Conservation (phyloP, 306 rosid genomes). For the Betula pendula region DNA sequence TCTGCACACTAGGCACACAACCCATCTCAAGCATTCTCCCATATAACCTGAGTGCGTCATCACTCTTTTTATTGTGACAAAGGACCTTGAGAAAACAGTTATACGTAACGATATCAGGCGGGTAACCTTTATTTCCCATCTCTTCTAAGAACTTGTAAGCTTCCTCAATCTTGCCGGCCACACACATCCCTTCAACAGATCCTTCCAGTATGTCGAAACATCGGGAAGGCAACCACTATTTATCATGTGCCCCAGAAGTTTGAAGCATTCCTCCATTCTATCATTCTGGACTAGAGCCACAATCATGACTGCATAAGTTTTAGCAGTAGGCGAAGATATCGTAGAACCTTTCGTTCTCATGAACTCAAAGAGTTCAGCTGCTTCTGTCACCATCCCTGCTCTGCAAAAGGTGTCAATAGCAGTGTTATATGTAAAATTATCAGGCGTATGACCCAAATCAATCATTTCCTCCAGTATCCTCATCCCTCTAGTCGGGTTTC, state of each 20-base stretch:
- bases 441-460: conserved; percentile 65
- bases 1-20: conserved; percentile 82
- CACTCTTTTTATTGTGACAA: conserved; percentile 64
- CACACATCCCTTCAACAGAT: conserved; percentile 84
- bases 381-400: conserved; percentile 72
- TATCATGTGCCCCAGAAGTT: conserved; percentile 64
- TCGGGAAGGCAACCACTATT: conserved; percentile 87
- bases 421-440: conserved; percentile 78
- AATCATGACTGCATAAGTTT: conserved; percentile 69
- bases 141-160: conserved; percentile 82
- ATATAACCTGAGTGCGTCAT: conserved; percentile 72
- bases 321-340: conserved; percentile 81
- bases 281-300: conserved; percentile 70
- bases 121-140: conserved; percentile 97
- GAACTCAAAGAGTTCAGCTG: conserved; percentile 77
- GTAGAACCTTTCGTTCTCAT: conserved; percentile 81
- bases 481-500: conserved; percentile 77
- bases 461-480: conserved; percentile 77
- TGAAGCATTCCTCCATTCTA: conserved; percentile 73
- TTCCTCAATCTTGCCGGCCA: conserved; percentile 66
- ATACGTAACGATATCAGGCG: conserved; percentile 82
- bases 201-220: conserved; percentile 88
- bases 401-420: conserved; percentile 81
- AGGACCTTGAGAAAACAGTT: conserved; percentile 92
- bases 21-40: conserved; percentile 59